phyloP scores from a whole-genome alignment of 305 asterid genomes.

The Fraxinus albicans region DNA sequence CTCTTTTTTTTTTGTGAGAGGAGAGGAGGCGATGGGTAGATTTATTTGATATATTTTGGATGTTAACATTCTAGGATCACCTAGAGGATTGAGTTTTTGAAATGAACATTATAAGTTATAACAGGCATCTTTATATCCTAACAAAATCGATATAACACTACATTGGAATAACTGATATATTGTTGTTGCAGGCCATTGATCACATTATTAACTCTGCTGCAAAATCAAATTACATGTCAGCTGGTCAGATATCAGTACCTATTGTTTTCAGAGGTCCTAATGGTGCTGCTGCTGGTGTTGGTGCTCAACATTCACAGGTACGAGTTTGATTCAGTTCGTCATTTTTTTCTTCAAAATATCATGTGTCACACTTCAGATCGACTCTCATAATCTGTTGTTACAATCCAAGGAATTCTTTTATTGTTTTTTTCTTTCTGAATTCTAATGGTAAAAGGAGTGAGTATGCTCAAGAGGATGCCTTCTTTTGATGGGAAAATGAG shows the following conservation, averaged over 20 bases:
- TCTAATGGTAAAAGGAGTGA: background rate
- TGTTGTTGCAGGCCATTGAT: constrained; percentile 44
- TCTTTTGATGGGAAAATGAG: background rate
- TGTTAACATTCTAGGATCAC: background rate
- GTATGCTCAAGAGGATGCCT: background rate
- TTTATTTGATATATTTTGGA: background rate
- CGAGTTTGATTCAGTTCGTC: background rate
- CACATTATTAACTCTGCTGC: constrained; percentile 58
- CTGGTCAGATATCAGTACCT: constrained; percentile 52
- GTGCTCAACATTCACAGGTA: constrained; percentile 61
- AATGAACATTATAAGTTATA: background rate
- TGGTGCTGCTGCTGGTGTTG: constrained; percentile 60
- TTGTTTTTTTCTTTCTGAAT: background rate
- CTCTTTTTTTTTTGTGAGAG: background rate
- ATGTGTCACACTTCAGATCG: background rate
- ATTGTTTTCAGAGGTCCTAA: constrained; percentile 58
- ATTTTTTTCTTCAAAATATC: background rate
- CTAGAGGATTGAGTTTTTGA: background rate
- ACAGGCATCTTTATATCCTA: background rate
- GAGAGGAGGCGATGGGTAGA: background rate
- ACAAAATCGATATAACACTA: background rate
- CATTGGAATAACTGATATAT: background rate
- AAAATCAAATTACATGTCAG: constrained; percentile 54
- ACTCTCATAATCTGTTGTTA: background rate
- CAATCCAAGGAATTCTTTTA: background rate